phyloP scores from a whole-genome alignment of 2,329 filamentous ascomycete species.

The Calonectria montana region DNA sequence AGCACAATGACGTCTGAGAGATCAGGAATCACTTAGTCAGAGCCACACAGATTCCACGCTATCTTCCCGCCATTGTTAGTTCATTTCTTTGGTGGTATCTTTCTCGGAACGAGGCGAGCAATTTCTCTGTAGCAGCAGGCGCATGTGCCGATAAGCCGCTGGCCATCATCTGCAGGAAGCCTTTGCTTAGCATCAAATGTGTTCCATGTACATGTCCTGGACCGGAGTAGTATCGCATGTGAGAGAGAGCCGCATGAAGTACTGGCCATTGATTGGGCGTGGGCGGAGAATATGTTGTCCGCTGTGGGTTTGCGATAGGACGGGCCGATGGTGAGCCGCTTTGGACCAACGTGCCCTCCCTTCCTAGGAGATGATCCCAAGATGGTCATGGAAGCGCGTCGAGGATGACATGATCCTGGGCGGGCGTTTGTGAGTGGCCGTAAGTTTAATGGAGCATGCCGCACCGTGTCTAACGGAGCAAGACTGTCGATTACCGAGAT shows the following conservation, averaged over 20 bases:
- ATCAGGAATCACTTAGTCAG: slow-evolving; percentile 27
- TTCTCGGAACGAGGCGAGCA: neutral
- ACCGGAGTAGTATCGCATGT: slow-evolving; percentile 14
- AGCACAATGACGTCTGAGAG: slow-evolving; percentile 38
- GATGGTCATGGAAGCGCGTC: slow-evolving; percentile 8
- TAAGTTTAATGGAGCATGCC: slow-evolving; percentile 3
- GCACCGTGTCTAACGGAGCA: slow-evolving; percentile 15
- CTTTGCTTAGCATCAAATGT: neutral
- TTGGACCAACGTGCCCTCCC: slow-evolving; percentile 11
- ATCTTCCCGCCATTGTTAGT: neutral
- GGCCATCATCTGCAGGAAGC: neutral
- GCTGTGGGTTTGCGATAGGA: slow-evolving; percentile 28
- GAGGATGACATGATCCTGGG: neutral
- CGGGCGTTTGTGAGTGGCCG: slow-evolving; percentile 13
- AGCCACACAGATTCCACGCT: slow-evolving; percentile 11
- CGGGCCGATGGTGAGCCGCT: slow-evolving; percentile 35
- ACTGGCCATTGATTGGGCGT: slow-evolving; percentile 10
- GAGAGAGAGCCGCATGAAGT: slow-evolving; percentile 16
- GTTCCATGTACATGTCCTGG: neutral
- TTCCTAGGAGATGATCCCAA: slow-evolving; percentile 4
- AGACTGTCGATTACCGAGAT: slow-evolving; percentile 18
- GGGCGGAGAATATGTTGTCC: neutral
- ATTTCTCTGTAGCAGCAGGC: neutral
- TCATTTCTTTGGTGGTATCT: slow-evolving; percentile 1
- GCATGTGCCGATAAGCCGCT: neutral